Conservation (phyloP, 208 protist genomes). For the Acanthamoeba royreba region DNA sequence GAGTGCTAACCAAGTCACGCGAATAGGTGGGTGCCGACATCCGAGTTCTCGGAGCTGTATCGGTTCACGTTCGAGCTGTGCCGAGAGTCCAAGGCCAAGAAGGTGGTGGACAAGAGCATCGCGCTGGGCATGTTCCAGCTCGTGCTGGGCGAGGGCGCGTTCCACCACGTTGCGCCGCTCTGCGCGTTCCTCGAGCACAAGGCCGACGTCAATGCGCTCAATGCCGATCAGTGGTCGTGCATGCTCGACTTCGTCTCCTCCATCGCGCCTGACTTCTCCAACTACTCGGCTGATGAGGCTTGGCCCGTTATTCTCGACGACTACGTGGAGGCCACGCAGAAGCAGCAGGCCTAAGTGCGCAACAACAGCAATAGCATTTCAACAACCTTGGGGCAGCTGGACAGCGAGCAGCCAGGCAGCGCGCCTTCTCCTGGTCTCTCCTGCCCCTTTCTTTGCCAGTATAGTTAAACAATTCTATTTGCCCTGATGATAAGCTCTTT, state of each 20-base stretch:
- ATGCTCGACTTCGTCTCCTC: background rate
- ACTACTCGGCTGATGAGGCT: background rate
- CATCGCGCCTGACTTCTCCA: background rate
- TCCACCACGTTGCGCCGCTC: background rate
- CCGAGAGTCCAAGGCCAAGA: background rate
- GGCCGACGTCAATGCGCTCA: background rate
- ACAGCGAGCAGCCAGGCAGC: too few species aligned
- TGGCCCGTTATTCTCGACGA: background rate
- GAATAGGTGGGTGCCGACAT: too few species aligned
- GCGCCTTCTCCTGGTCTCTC: too few species aligned
- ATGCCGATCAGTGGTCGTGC: background rate
- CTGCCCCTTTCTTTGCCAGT: too few species aligned
- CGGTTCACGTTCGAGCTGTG: background rate
- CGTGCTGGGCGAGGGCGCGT: background rate
- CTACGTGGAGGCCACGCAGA: background rate
- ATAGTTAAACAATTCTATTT: too few species aligned
- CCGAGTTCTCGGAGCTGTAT: background rate
- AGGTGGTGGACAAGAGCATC: constrained; percentile 7
- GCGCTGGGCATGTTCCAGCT: background rate
- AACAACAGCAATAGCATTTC: too few species aligned
- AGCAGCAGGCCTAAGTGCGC: too few species aligned
- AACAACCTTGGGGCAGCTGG: too few species aligned
- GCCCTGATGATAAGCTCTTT: too few species aligned
- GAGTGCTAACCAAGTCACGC: too few species aligned
- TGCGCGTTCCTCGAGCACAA: background rate